Evolutionary conservation across 2,329 filamentous ascomycete genomes (phyloP).

Genomic region (Magnaporthiopsis incrustans): DNA sequence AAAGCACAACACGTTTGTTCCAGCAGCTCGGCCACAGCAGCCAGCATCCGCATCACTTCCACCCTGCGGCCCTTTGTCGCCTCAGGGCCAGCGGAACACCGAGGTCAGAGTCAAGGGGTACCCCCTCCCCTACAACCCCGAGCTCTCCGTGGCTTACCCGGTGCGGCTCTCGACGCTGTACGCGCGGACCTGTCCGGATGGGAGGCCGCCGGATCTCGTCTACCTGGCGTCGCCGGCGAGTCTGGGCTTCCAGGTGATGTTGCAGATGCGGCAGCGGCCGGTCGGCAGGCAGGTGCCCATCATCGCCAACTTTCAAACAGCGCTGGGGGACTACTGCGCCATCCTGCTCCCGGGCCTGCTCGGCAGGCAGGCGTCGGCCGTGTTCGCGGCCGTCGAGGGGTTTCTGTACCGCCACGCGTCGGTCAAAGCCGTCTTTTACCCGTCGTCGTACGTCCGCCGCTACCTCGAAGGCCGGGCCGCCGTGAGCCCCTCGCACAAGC

Average conservation of each 20-base stretch:
- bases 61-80: neutral
- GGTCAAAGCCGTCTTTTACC: conserved; percentile 62
- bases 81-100: conserved; percentile 17
- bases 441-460: conserved; percentile 51
- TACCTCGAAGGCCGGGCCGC: conserved; percentile 49
- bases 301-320: conserved; percentile 65
- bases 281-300: conserved; percentile 46
- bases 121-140: conserved; percentile 62
- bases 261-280: conserved; percentile 57
- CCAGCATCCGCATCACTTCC: neutral
- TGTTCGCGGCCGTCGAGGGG: conserved; percentile 56
- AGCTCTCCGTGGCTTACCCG: conserved; percentile 62
- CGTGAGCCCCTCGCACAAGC: conserved; percentile 42
- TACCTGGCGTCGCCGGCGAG: conserved; percentile 64
- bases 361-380: conserved; percentile 51
- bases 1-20: conserved; percentile 45
- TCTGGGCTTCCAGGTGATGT: conserved; percentile 61
- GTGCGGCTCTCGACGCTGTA: conserved; percentile 57
- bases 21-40: conserved; percentile 23
- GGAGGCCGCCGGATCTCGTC: conserved; percentile 50
- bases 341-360: conserved; percentile 61
- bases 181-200: conserved; percentile 45
- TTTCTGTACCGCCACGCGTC: conserved; percentile 55
- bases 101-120: conserved; percentile 57
- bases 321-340: conserved; percentile 59